Base-by-base conservation (phyloP, 192 early-diverging fungal genomes). In the Coemansia erecta region DNA sequence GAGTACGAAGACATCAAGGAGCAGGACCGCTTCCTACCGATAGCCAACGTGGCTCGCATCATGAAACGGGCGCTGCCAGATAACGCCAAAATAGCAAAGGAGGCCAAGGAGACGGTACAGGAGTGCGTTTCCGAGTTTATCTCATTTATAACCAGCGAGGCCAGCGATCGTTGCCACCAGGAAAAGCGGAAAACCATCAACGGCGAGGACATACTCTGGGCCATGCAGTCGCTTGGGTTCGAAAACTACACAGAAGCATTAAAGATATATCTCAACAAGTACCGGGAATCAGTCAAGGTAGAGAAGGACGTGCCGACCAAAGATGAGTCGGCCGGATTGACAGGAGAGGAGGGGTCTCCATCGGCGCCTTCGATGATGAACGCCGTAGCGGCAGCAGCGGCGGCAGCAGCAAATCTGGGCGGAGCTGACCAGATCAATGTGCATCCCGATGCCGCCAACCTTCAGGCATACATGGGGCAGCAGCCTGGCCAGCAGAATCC, bases 61-160 rank as follows among this genome's bases (percentile, higher is more conserved):
- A 99, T 99, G 94, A 99, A 99, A 74, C 82, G 89, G 42, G 92
- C 93, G 11, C 82, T 99, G 26, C 97, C 97, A 0, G 94, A 94
- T 28, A 99, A 95, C 74, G 92, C 94, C 28, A 99, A 99, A 64
- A 94, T 99, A 53, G 92, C 95, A 18, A 98, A 98, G 63, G 97
- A 99, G 53, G 95, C 97, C 42, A 99, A 99, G 66, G 94, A 94
- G 56, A 92, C 91, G 50, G 86, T 95, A 0, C 90, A 94, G 81
- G 96, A 98, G 68, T 98, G 96, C 68, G 97, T 97, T 8, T 93
- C 90, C 17, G 97, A 99, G 80, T 99, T 99, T 68, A 98, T 99
- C 70, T 89, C 91, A 19, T 99, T 99, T 63, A 90, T 99, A 43
- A 98, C 97, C 17, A 94, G 92, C 64, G 97, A 99, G 87, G 97